Percentiles rank a stretch among this genome's conserved stretches.
Conservation (phyloP, 2,329 filamentous ascomycete species). For the Eutypella sp. region DNA sequence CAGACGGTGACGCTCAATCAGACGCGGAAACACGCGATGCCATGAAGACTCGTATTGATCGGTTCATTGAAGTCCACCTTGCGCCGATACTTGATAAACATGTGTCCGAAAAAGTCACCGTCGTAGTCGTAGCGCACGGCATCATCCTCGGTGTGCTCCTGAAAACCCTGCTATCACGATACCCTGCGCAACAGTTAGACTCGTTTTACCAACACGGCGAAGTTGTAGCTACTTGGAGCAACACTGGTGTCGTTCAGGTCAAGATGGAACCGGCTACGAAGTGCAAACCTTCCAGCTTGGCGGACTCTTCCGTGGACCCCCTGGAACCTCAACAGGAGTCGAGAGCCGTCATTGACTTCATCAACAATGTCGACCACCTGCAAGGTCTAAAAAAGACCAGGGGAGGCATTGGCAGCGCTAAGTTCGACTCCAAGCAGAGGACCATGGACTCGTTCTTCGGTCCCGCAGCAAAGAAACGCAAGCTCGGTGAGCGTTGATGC, state of each 20-base stretch:
- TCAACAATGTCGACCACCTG: conserved; percentile 71
- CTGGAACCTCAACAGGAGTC: conserved; percentile 36
- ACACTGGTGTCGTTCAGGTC: conserved; percentile 37
- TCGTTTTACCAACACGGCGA: conserved; percentile 16
- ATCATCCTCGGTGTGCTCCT: conserved; percentile 70
- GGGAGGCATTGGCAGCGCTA: conserved; percentile 75
- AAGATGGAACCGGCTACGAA: no score
- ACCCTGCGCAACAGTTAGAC: conserved; percentile 29
- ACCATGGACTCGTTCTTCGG: conserved; percentile 72
- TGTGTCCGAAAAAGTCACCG: conserved; percentile 28
- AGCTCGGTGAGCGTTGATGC: conserved; percentile 26
- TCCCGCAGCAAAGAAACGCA: conserved; percentile 44
- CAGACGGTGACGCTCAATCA: conserved; percentile 32
- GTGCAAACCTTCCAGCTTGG: background rate
- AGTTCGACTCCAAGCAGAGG: conserved; percentile 69
- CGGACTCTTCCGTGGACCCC: conserved; percentile 14
- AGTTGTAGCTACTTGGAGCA: conserved; percentile 41
- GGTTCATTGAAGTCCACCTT: conserved; percentile 63
- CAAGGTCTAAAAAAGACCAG: conserved; percentile 70
- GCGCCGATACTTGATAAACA: conserved; percentile 45
- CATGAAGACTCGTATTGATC: conserved; percentile 59
- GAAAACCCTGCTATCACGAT: conserved; percentile 53
- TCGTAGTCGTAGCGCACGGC: conserved; percentile 77
- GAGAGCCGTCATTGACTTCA: conserved; percentile 44
- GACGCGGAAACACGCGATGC: conserved; percentile 59